A percentile compares a stretch with the other conserved stretches of the same genome.
Conservation (phyloP, 202 grass and related monocot species). For the Miscanthus sacchariflorus region DNA sequence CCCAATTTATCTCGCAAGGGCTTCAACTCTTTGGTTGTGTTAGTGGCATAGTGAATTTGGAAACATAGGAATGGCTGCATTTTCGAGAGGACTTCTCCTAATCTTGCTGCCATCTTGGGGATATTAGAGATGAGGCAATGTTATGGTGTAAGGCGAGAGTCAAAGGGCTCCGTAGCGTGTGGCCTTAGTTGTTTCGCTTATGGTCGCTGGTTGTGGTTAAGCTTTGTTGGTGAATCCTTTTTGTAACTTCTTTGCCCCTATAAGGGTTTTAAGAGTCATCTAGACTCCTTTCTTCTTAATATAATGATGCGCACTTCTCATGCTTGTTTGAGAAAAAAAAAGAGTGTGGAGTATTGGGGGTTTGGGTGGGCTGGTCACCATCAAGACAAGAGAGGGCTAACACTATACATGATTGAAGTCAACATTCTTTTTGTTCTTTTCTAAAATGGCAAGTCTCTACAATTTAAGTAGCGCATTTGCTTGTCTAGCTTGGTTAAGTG, state of each 20-base stretch:
- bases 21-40: background rate
- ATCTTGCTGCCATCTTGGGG: background rate
- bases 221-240: background rate
- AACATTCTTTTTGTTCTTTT: background rate
- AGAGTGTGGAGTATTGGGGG: background rate
- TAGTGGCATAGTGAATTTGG: background rate
- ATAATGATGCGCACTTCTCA: background rate
- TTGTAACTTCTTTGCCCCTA: background rate
- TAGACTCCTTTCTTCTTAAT: background rate
- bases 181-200: background rate
- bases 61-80: background rate
- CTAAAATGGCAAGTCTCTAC: background rate
- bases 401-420: conserved; percentile 5
- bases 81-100: background rate
- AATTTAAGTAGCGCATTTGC: background rate
- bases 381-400: background rate
- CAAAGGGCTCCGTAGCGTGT: background rate
- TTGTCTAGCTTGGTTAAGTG: background rate
- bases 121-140: background rate
- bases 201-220: background rate
- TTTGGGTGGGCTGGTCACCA: background rate
- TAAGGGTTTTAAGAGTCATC: background rate
- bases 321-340: background rate
- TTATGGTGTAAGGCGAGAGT: background rate
- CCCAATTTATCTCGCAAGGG: background rate